Evolutionary conservation across 2,329 filamentous ascomycete genomes (phyloP), one percentile per base, ranked within the genome.

Genomic region (Didymella pomorum): DNA sequence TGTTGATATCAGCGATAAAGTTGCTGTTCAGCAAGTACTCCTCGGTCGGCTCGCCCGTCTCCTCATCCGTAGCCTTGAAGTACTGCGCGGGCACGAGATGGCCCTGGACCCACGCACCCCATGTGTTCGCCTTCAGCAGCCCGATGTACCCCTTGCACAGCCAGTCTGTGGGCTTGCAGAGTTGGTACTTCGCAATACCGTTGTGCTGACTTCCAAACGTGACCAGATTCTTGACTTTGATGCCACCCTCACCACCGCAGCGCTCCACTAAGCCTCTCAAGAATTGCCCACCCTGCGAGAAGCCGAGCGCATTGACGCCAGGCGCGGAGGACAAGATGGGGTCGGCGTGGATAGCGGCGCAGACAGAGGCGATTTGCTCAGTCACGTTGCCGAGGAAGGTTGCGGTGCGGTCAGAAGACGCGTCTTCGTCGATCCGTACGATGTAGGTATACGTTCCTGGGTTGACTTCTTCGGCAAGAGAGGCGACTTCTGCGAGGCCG

Each of bases 251-350:
- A 0, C 92, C 89, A 28, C 69, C 72, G 76, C 95, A 99, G 42
- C 92, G 86, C 82, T 99, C 88, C 64, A 97, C 82, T 75, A 96
- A 93, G 23, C 85, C 95, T 58, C 95, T 88, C n/a, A 99, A 85
- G 80, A 99, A 97, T 76, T 97, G 92, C 1, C 95, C 95, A 63
- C 95, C 95, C 78, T 99, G 95, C 14, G 91, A 95, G 82, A 99
- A 97, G 26, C 95, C 95, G 33, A 99, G 80, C 31, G 93, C 94
- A 78, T 98, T 95, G 73, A 97, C 84, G 63, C 89, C 92, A 0
- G 91, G 90, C 0, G 91, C 91, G 7, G 89, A 91, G 56, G 89
- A 89, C 16, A 97, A 86, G 75, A 96, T 91, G 1, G 89, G 89
- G 73, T 97, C 86, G 0, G 83, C 74, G 58, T 89, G 84, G 41